These are phyloP conservation scores for Pelargonium myrrhifolium DNA, from an alignment of 441 rosid species.

Conservation along the genomic window DNA sequence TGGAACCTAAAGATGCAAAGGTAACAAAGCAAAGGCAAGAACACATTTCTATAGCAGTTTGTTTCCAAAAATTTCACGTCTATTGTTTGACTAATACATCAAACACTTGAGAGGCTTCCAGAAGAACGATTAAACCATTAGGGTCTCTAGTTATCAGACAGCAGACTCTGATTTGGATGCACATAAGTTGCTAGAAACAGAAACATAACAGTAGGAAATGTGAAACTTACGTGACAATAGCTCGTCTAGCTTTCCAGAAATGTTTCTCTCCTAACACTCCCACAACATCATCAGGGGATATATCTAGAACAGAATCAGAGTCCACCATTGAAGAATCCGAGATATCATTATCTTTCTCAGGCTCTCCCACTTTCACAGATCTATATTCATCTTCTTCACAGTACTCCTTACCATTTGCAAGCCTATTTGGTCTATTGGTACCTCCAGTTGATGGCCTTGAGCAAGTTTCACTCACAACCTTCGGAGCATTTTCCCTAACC, in stretches of 20 bases:
- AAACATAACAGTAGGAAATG: not conserved
- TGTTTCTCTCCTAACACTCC: conserved; percentile 21
- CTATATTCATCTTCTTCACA: not conserved
- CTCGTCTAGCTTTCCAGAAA: conserved; percentile 22
- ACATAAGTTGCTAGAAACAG: conserved; percentile 2
- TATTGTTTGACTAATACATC: not conserved
- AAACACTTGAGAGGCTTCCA: too few relatives aligned
- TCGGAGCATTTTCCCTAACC: not conserved
- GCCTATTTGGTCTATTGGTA: not conserved
- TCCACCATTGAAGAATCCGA: conserved; percentile 1
- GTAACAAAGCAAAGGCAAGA: not conserved
- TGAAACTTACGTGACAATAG: conserved; percentile 19
- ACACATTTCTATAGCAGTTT: not conserved
- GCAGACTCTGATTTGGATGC: not conserved
- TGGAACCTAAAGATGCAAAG: not conserved
- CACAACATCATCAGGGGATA: conserved; percentile 19
- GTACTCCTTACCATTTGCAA: not conserved
- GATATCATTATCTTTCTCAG: not conserved
- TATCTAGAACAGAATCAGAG: conserved; percentile 8
- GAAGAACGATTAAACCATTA: too few relatives aligned
- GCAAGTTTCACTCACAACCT: conserved; percentile 1
- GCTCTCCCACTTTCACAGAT: conserved; percentile 3
- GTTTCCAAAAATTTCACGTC: not conserved
- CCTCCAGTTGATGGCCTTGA: conserved; percentile 19
- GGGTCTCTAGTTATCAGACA: not conserved